Evolutionary conservation across 23 red algal species (phyloP), one percentile per base, ranked within the genome.

Genomic region (Gracilaria gracilis): DNA sequence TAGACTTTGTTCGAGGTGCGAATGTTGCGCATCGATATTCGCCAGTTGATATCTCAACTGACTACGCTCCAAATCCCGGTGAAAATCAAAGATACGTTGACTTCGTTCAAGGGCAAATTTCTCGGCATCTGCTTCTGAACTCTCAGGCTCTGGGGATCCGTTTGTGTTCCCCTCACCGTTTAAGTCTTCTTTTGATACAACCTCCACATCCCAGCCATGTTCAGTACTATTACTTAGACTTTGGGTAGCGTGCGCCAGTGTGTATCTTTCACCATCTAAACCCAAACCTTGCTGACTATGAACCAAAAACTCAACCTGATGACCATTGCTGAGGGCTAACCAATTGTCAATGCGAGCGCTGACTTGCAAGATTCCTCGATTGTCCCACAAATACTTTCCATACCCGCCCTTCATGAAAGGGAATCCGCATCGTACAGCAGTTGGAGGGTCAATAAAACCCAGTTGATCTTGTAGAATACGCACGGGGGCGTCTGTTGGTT

Each of bases 331-430:
- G 57, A 89, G 51, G 3, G 86, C 71, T 23, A 89, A 31, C 86
- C 86, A 89, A 72, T 89, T 89, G 67, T 89, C 86, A 39, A 89
- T 89, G 36, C 86, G 71, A 32, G 86, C 86, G 51, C 86, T 89
- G 24, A 89, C 75, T 55, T 89, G 86, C 8, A 89, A 55, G 24
- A 89, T 47, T 38, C 86, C 72, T 44, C 86, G 69, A 62, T 89
- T 89, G 72, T 61, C 50, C 86, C 86, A 89, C 31, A 89, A 55
- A 66, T 89, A 64, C 50, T 71, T 57, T 46, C 86, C 86, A 79
- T 89, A 89, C 35, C 73, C 33, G 7, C 32, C 20, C 5, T 3
- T 61, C 50, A 73, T 48, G 61, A 89, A 89, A 5, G 86, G 86
- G 72, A 89, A 89, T 5, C 69, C 75, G 53, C 86, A 89, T 67